Conservation (phyloP, 305 asterid species). For the Fraxinus baroniana region DNA sequence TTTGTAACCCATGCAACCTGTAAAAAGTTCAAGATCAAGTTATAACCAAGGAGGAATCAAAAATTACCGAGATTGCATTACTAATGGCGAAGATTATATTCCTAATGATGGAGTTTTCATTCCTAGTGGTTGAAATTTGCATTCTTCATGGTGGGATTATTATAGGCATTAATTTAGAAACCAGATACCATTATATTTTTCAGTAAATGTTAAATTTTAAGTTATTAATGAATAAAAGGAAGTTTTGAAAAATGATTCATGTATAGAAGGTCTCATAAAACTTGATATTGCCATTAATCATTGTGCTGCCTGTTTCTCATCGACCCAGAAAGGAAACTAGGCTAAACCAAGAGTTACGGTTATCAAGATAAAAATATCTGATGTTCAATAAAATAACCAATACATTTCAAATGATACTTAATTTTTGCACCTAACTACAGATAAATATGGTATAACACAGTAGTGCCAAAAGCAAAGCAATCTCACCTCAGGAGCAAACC, state of each 20-base stretch:
- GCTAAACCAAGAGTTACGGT: not conserved
- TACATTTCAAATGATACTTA: not conserved
- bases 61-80: not conserved
- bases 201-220: not conserved
- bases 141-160: not conserved
- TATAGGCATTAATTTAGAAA: not conserved
- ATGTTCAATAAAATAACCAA: constrained; percentile 1
- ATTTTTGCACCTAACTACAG: not conserved
- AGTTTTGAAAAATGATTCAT: not conserved
- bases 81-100: not conserved
- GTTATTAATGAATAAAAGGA: not conserved
- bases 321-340: not conserved
- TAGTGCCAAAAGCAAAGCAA: constrained; percentile 21
- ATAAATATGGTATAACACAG: not conserved
- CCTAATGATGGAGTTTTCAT: not conserved
- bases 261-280: not conserved
- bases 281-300: not conserved
- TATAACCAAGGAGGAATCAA: not conserved
- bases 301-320: not conserved
- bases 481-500: constrained; percentile 96
- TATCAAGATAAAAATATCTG: constrained; percentile 5
- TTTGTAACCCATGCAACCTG: constrained; percentile 99
- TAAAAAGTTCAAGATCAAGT: constrained; percentile 19
- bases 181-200: not conserved
- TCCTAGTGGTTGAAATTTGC: not conserved